phyloP scores from a whole-genome alignment of 2,329 filamentous ascomycete species.

The Pseudogymnoascus sp. region DNA sequence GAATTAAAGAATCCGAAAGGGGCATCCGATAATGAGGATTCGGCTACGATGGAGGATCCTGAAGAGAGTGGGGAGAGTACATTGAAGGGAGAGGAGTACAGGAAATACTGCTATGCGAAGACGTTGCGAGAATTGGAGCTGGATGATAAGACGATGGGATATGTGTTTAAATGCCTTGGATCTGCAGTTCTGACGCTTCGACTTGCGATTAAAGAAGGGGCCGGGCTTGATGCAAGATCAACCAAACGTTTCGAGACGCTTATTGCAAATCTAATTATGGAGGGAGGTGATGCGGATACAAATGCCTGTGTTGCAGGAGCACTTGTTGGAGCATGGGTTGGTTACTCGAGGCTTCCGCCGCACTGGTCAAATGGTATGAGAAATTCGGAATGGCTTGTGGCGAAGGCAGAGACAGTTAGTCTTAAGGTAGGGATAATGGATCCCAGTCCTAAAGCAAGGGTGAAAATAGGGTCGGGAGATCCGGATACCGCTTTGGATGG shows the following conservation, averaged over 20 bases:
- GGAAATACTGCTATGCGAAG: constrained; percentile 32
- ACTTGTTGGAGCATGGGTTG: constrained; percentile 40
- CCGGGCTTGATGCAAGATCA: constrained; percentile 16
- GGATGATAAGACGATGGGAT: constrained; percentile 42
- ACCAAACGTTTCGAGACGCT: constrained; percentile 36
- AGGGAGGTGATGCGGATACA: constrained; percentile 46
- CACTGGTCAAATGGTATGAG: constrained; percentile 42
- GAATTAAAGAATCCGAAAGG: constrained; percentile 20
- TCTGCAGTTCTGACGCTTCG: constrained; percentile 39
- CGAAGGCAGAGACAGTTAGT: constrained; percentile 36
- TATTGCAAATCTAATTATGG: constrained; percentile 42
- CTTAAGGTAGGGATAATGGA: constrained; percentile 30
- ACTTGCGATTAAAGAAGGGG: constrained; percentile 32
- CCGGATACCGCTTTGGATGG: constrained; percentile 36
- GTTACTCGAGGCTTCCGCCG: constrained; percentile 37
- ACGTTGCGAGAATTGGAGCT: constrained; percentile 35
- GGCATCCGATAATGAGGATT: not conserved
- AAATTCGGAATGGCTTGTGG: constrained; percentile 38
- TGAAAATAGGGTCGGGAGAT: constrained; percentile 28
- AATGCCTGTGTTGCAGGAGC: constrained; percentile 46
- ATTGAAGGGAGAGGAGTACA: constrained; percentile 36
- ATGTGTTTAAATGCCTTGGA: constrained; percentile 46
- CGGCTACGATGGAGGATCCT: not conserved
- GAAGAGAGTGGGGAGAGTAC: constrained; percentile 17
- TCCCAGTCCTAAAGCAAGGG: constrained; percentile 26